Evolutionary conservation across 441 rosid genomes (phyloP).

Genomic region (Corymbia citriodora): DNA sequence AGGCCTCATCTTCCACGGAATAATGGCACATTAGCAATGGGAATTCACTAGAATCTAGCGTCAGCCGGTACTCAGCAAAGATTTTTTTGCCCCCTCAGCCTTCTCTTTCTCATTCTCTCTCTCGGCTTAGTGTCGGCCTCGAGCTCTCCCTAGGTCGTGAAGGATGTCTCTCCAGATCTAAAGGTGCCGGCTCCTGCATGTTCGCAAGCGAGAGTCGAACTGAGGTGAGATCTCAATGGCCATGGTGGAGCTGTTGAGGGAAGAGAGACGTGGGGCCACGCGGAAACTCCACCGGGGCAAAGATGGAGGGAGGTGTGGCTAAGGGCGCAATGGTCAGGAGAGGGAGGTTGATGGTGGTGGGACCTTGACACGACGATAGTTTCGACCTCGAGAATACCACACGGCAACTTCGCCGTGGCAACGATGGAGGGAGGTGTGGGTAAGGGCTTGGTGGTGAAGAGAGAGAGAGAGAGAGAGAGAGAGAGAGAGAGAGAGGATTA

Average conservation of each 20-base stretch:
- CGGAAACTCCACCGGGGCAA: no score
- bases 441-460: background rate
- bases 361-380: background rate
- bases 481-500: background rate
- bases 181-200: background rate
- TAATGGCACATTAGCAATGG: background rate
- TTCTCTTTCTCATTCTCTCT: background rate
- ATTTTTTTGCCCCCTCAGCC: background rate
- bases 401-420: background rate
- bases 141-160: background rate
- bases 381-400: background rate
- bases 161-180: background rate
- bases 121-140: background rate
- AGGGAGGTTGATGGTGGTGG: background rate
- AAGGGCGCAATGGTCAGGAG: background rate
- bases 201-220: background rate
- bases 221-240: background rate
- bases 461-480: background rate
- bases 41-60: background rate
- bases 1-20: background rate
- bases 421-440: background rate
- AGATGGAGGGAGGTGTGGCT: background rate
- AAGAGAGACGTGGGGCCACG: no score
- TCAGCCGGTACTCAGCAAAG: background rate
- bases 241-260: background rate